Base-by-base conservation (phyloP, 163 green algal species). In the Trebouxiophyceae sp. region DNA sequence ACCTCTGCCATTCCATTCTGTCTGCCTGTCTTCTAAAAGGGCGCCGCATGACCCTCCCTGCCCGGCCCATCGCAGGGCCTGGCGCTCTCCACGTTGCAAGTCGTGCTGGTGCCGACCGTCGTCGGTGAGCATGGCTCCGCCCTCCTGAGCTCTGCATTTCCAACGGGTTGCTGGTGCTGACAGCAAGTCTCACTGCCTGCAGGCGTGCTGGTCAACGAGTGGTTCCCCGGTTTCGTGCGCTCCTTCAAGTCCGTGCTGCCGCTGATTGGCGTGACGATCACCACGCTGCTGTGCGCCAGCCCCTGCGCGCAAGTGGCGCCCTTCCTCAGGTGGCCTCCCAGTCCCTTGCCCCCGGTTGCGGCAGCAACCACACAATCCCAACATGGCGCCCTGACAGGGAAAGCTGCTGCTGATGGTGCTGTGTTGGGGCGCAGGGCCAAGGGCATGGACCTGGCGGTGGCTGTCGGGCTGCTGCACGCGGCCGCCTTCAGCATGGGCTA, bases 31-130 rank as follows among this genome's bases (percentile, higher is more conserved):
- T 12, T 50, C n/a, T n/a, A n/a, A n/a, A n/a, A n/a, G n/a, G n/a
- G n/a, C n/a, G n/a, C n/a, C n/a, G n/a, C n/a, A n/a, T n/a, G n/a
- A n/a, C n/a, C n/a, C n/a, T n/a, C n/a, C n/a, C n/a, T n/a, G n/a
- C n/a, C n/a, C n/a, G n/a, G n/a, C n/a, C n/a, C n/a, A n/a, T n/a
- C n/a, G 65, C 68, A 76, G 70, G 81, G 65, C 20, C 70, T 91
- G 57, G 78, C 80, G 22, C 30, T 78, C 30, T 84, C 75, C 19
- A 89, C 84, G 1, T 81, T 87, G 45, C 74, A 88, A 70, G 82
- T 95, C 58, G 87, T 95, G 27, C 79, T 95, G 31, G 59, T 91
- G n/a, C 88, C 88, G 71, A 93, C 82, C 16, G 29, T 91, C 33
- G 2, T 84, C 7, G 86, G 39, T 50, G 39, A 50, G 39, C 39